These are phyloP conservation scores for Babesia divergens DNA, from an alignment of 169 alveolate genomes.

Conservation along the genomic window DNA sequence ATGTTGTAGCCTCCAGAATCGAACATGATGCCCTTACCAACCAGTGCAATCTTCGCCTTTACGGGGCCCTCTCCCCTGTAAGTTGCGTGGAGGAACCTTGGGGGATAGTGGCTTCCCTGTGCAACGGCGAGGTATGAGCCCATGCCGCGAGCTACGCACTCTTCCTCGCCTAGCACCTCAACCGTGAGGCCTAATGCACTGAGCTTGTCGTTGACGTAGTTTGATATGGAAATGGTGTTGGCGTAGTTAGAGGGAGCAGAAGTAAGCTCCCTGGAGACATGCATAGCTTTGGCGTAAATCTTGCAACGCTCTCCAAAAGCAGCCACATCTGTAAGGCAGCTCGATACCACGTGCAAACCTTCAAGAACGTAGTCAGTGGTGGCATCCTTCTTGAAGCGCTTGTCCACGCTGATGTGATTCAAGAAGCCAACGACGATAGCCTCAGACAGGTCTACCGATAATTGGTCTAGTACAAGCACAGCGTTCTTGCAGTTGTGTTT, in stretches of 20 bases:
- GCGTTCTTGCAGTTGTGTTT: constrained; percentile 27
- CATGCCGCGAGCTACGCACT: constrained; percentile 81
- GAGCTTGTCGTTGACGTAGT: constrained; percentile 69
- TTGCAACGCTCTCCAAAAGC: constrained; percentile 6
- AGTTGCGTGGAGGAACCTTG: constrained; percentile 81
- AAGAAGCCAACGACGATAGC: constrained; percentile 18
- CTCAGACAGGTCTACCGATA: constrained; percentile 7
- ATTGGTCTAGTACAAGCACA: constrained; percentile 6
- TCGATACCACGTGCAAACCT: constrained; percentile 8
- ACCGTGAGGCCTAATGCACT: constrained; percentile 71
- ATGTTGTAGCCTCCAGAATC: constrained; percentile 92
- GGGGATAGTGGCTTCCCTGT: constrained; percentile 86
- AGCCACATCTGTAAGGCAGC: neutral
- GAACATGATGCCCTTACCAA: constrained; percentile 92
- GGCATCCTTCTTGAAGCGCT: constrained; percentile 53
- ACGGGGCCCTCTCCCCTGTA: constrained; percentile 65
- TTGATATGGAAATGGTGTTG: constrained; percentile 75
- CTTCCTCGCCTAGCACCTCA: constrained; percentile 74
- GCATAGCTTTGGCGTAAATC: constrained; percentile 25
- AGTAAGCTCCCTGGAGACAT: constrained; percentile 72
- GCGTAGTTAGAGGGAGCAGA: constrained; percentile 84
- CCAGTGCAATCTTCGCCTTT: constrained; percentile 81
- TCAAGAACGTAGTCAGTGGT: constrained; percentile 19
- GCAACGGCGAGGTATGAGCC: constrained; percentile 85
- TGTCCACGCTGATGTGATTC: constrained; percentile 39